Base-by-base conservation (phyloP, 164 flowering plant genomes). In the Aristolochia fimbriata region DNA sequence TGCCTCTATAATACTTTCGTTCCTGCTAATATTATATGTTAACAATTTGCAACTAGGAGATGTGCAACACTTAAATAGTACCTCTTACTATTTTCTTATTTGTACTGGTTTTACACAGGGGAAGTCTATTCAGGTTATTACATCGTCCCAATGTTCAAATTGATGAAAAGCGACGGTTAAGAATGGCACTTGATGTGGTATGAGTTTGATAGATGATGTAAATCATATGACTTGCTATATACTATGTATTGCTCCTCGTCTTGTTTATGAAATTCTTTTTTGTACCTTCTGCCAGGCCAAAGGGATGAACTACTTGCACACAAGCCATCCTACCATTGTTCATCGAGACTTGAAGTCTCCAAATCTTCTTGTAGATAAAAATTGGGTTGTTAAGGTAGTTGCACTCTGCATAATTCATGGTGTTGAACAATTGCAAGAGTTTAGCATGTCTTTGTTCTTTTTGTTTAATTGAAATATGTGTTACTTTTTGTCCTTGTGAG, bases 131-230 rank as follows among this genome's bases (percentile, higher is more conserved):
- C 73, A 90, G 80, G 77, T 72, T 94, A 59, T 57, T 94, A 58
- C 99, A 90, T 70, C 88, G 92, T 17, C 83, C 96, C 57, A 83
- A 76, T 60, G 47, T 71, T 66, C 89, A 75, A 61, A 73, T 94
- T 55, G 96, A 88, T 68, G 99, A 88, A 70, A 94, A 75, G 68
- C 81, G 91, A 64, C 82, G 99, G 50, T 59, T 94, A 77, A 70
- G 76, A 60, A 94, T 94, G 99, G 97, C 99, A 69, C 79, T 94
- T 59, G 97, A 89, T 79, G 97, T 89, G 96, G 98, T 93, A 87
- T 59, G 19, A 57, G 21, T 45, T n/a, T 70, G 37, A 55, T 21
- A 47, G 54, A 48, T 57, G 23, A 30, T 16, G 37, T 23, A 22
- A 45, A 47, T 45, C 24, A 11, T 50, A 52, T 3, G 6, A 19